phyloP scores from a whole-genome alignment of 805 yeast species.

The Kuraishia piskuri region DNA sequence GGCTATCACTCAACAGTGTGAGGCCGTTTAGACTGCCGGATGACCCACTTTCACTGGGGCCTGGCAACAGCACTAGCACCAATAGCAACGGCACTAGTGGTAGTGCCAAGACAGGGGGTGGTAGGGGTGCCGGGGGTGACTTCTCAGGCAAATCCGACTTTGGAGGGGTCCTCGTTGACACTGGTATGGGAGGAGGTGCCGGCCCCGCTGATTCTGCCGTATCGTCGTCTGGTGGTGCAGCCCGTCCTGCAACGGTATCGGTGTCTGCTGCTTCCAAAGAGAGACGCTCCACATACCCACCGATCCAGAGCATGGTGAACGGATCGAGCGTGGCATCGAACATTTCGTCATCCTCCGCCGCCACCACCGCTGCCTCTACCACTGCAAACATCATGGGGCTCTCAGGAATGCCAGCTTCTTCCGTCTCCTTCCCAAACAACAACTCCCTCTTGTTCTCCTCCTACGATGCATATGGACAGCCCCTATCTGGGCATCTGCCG shows the following conservation, averaged over 20 bases:
- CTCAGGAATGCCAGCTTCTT: neutral
- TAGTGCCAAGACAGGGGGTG: neutral
- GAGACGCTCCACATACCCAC: neutral
- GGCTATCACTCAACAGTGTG: constrained; percentile 1
- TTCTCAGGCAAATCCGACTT: neutral
- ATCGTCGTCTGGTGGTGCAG: no score
- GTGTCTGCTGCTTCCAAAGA: neutral
- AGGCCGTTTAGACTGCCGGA: constrained; percentile 3
- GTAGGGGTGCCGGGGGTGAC: no score
- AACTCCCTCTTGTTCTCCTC: neutral
- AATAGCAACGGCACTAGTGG: neutral
- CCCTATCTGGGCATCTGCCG: neutral
- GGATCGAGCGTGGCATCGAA: neutral
- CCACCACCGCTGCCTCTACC: no score
- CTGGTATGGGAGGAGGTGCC: neutral
- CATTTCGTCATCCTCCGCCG: no score
- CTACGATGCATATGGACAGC: neutral
- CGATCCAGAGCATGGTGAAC: no score
- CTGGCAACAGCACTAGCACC: no score
- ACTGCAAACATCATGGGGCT: no score
- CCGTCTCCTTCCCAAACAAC: neutral
- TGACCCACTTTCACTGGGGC: neutral
- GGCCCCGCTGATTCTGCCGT: no score
- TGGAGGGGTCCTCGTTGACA: neutral
- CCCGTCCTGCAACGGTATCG: no score